These are phyloP conservation scores for Tuber aestivum DNA, from an alignment of 495 filamentous ascomycete species.

Conservation along the genomic window DNA sequence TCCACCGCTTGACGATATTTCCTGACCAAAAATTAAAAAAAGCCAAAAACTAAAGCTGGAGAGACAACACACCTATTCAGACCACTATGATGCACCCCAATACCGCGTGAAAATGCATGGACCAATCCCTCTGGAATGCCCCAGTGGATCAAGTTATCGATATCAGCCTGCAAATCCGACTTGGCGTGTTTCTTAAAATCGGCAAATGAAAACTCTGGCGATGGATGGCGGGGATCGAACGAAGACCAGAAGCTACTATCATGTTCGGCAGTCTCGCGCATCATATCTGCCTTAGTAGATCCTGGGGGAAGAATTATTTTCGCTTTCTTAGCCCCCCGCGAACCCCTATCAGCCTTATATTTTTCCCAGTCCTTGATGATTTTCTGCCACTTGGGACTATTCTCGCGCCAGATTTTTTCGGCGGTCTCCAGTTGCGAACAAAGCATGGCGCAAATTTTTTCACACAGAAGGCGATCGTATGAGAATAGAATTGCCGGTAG, in stretches of 20 bases:
- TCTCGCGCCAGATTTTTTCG: conserved; percentile 56
- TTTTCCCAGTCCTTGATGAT: conserved; percentile 52
- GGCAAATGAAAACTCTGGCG: conserved; percentile 60
- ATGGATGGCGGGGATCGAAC: conserved; percentile 61
- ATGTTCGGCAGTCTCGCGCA: conserved; percentile 49
- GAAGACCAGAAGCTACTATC: conserved; percentile 53
- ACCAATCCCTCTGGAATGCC: conserved; percentile 51
- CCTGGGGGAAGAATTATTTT: conserved; percentile 46
- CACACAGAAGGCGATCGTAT: conserved; percentile 61
- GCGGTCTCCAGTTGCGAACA: conserved; percentile 50
- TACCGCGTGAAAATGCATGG: conserved; percentile 56
- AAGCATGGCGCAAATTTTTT: conserved; percentile 51
- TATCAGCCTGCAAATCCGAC: conserved; percentile 53
- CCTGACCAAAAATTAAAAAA: conserved; percentile 36
- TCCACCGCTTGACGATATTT: conserved; percentile 49
- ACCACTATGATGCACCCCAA: conserved; percentile 72
- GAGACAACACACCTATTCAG: conserved; percentile 58
- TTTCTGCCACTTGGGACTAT: conserved; percentile 54
- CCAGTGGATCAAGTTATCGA: conserved; percentile 48
- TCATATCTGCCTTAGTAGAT: conserved; percentile 36
- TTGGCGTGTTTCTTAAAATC: conserved; percentile 52
- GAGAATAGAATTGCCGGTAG: conserved; percentile 72
- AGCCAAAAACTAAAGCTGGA: neutral
- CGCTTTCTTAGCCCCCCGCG: conserved; percentile 44
- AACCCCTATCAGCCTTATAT: conserved; percentile 49